Evolutionary conservation across 768 basidiomycete genomes (phyloP).

Genomic region (Auricularia heimuer): DNA sequence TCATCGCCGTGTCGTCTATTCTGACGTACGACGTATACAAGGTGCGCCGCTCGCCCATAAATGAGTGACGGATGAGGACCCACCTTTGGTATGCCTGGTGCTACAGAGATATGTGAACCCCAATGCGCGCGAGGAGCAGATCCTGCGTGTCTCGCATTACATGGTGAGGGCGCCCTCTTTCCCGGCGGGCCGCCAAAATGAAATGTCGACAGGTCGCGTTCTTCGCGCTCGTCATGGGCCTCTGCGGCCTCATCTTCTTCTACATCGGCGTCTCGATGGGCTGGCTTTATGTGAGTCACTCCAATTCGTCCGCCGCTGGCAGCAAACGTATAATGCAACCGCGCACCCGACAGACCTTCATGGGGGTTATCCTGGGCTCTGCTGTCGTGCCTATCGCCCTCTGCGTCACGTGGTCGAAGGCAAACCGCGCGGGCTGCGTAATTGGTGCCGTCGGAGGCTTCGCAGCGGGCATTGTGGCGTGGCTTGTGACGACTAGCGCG

Average conservation of each 20-base stretch:
- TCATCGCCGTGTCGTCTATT: constrained; percentile 81
- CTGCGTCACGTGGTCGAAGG: constrained; percentile 74
- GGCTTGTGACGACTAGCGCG: constrained; percentile 72
- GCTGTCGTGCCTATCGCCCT: constrained; percentile 83
- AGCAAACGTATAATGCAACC: neutral
- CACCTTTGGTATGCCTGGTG: neutral
- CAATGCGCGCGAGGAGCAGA: constrained; percentile 61
- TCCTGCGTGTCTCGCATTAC: constrained; percentile 56
- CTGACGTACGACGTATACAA: constrained; percentile 83
- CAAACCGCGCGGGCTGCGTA: constrained; percentile 79
- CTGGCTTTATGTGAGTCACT: constrained; percentile 69
- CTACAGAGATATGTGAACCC: constrained; percentile 70
- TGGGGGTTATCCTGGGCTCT: constrained; percentile 79
- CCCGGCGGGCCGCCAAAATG: neutral
- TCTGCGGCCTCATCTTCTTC: constrained; percentile 79
- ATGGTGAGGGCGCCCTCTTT: constrained; percentile 33
- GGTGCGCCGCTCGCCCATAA: constrained; percentile 23
- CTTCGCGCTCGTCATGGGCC: constrained; percentile 68
- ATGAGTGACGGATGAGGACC: too few relatives aligned
- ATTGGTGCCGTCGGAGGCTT: constrained; percentile 65
- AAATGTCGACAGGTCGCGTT: constrained; percentile 38
- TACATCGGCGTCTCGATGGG: constrained; percentile 91
- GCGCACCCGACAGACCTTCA: constrained; percentile 49
- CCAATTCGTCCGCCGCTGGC: neutral
- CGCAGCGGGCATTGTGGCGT: constrained; percentile 58